Evolutionary conservation across 441 rosid species (phyloP).

Genomic region (Gossypium gossypioides): DNA sequence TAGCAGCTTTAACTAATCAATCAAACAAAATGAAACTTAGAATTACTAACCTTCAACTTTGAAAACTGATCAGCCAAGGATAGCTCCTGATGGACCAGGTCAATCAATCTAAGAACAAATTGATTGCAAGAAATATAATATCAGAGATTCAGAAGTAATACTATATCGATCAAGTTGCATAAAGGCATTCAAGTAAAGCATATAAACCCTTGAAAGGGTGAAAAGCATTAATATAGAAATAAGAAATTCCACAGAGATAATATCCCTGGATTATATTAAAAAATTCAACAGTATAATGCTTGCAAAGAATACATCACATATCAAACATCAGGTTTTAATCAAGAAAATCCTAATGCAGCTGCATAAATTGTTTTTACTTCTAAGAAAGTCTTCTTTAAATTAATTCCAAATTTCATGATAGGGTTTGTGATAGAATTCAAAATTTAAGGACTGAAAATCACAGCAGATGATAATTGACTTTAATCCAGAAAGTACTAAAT

Average conservation of each 20-base stretch:
- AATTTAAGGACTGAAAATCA: background rate
- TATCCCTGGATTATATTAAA: background rate
- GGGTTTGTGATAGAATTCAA: background rate
- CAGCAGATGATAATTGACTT: background rate
- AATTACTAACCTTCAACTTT: constrained; percentile 62
- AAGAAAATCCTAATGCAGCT: background rate
- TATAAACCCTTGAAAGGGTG: background rate
- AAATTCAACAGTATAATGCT: background rate
- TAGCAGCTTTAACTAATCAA: background rate
- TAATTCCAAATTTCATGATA: background rate
- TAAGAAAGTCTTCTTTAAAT: background rate
- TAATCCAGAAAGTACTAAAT: background rate
- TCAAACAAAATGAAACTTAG: constrained; percentile 11
- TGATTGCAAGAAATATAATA: background rate
- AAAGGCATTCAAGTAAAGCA: background rate
- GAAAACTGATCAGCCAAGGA: constrained; percentile 84
- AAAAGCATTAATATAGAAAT: background rate
- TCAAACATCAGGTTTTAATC: background rate
- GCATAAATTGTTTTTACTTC: background rate
- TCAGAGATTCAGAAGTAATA: background rate
- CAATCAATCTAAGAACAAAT: constrained; percentile 58
- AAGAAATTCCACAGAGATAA: background rate
- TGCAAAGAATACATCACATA: background rate
- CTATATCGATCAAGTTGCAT: background rate
- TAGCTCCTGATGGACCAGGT: constrained; percentile 85